A percentile compares a stretch with the other conserved stretches of the same genome.
Conservation (phyloP, 441 rosid genomes). For the Capsella rubella region DNA sequence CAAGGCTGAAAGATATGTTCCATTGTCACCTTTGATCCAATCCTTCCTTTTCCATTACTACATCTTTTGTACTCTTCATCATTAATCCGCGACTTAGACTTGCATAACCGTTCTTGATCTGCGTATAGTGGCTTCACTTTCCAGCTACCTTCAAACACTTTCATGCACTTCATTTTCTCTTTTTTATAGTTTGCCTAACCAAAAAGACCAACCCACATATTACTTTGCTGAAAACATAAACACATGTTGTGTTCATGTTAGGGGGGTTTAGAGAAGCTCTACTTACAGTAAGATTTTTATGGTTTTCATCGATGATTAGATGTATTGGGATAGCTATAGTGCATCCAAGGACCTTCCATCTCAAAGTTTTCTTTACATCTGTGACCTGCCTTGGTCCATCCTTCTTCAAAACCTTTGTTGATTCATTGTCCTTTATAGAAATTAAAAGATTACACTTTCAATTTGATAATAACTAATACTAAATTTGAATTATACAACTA, state of each 20-base stretch:
- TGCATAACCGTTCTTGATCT: neutral
- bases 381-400: neutral
- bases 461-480: neutral
- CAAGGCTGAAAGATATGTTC: neutral
- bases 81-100: conserved; percentile 1
- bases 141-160: neutral
- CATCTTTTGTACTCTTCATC: neutral
- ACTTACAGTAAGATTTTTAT: neutral
- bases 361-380: neutral
- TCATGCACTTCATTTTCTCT: neutral
- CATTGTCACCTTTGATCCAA: conserved; percentile 2
- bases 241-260: neutral
- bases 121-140: neutral
- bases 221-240: neutral
- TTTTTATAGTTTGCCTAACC: neutral
- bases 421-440: neutral
- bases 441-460: neutral
- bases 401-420: neutral
- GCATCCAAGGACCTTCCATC: neutral
- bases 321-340: neutral
- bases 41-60: neutral
- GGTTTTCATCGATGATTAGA: conserved; percentile 1
- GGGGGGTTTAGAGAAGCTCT: neutral
- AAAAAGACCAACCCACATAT: neutral
- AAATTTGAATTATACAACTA: neutral